Evolutionary conservation across 2,329 filamentous ascomycete species (phyloP).

Genomic region (Venturia pyrina): DNA sequence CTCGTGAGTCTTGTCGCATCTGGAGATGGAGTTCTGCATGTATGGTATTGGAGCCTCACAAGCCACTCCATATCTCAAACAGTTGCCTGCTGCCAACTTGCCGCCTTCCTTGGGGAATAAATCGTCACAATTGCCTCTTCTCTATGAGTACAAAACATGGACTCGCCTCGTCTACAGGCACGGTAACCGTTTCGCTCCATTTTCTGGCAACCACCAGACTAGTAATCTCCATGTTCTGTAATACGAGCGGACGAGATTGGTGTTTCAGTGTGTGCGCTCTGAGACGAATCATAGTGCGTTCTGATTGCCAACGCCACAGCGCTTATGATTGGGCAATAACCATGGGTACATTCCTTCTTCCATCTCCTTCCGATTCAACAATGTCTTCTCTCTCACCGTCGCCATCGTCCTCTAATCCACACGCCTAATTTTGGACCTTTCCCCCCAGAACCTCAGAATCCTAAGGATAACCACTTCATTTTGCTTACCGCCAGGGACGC

Average conservation of each 20-base stretch:
- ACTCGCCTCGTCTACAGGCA: background rate
- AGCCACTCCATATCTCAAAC: background rate
- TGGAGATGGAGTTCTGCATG: background rate
- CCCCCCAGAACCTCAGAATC: too few relatives aligned
- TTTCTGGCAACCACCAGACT: background rate
- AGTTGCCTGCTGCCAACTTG: background rate
- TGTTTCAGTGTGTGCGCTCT: background rate
- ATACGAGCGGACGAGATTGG: background rate
- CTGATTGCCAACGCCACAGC: background rate
- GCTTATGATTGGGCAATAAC: background rate
- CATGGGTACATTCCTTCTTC: background rate
- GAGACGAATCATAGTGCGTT: background rate
- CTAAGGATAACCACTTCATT: too few relatives aligned
- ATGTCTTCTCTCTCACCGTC: background rate
- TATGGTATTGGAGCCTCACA: background rate
- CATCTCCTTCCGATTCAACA: background rate
- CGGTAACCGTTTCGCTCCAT: background rate
- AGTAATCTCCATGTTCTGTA: background rate
- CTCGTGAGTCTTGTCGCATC: too few relatives aligned
- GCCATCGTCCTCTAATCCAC: too few relatives aligned
- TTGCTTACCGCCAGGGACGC: background rate
- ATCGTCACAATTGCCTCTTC: background rate
- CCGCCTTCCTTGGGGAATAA: background rate
- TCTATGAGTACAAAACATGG: background rate
- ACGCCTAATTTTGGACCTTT: too few relatives aligned